phyloP scores from a whole-genome alignment of 306 rosid genomes.

The Morella rubra region DNA sequence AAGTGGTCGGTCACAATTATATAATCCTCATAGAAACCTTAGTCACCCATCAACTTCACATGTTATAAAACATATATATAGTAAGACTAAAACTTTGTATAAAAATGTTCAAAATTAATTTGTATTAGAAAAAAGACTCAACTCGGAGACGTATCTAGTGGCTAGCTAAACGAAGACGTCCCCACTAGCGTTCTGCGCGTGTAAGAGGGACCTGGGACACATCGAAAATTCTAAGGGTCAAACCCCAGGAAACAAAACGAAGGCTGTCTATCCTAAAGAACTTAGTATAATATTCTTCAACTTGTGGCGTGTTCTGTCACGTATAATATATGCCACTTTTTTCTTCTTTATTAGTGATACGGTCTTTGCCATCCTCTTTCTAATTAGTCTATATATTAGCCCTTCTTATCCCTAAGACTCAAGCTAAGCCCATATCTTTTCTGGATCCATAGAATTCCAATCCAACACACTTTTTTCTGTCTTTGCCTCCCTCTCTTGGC shows the following conservation, averaged over 20 bases:
- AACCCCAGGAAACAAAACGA: constrained; percentile 21
- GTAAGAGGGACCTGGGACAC: background rate
- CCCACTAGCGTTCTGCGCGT: constrained; percentile 5
- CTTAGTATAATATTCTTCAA: constrained; percentile 3
- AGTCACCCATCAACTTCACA: constrained; percentile 9
- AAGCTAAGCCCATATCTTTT: background rate
- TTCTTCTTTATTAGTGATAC: background rate
- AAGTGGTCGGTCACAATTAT: constrained; percentile 5
- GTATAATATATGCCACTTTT: background rate
- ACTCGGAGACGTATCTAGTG: background rate
- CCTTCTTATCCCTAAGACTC: constrained; percentile 3
- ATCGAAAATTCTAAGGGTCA: constrained; percentile 40
- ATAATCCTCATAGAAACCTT: background rate
- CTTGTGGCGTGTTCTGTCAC: constrained; percentile 3
- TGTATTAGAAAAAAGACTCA: background rate
- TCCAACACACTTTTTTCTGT: background rate
- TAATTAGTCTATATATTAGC: background rate
- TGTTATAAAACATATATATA: background rate
- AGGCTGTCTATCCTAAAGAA: background rate
- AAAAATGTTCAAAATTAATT: background rate
- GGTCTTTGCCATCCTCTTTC: background rate
- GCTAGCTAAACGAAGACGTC: no score
- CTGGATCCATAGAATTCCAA: background rate
- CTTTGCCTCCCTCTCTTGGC: background rate
- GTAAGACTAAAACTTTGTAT: background rate